These are phyloP conservation scores for Lactifluus echinatus DNA, from an alignment of 768 basidiomycete genomes.

Conservation along the genomic window DNA sequence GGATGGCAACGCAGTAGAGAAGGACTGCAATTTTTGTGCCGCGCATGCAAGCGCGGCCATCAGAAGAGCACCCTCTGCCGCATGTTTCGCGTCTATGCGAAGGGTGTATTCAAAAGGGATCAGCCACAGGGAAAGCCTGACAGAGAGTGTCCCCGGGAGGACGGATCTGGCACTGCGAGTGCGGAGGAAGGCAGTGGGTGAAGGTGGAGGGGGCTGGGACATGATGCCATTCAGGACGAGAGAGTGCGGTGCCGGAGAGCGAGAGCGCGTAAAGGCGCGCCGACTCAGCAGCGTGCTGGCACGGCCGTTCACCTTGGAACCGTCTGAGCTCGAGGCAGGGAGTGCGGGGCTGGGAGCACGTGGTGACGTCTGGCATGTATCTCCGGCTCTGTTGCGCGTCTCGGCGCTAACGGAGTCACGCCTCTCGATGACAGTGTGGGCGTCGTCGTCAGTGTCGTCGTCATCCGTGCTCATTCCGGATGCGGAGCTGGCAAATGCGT, in stretches of 20 bases:
- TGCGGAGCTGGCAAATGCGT: slow-evolving; percentile 33
- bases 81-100: slow-evolving; percentile 51
- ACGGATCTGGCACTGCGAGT: slow-evolving; percentile 28
- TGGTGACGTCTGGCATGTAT: background rate
- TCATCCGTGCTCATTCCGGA: slow-evolving; percentile 45
- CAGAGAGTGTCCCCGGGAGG: slow-evolving; percentile 41
- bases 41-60: slow-evolving; percentile 54
- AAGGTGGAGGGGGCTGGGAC: slow-evolving; percentile 30
- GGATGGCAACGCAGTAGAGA: background rate
- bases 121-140: slow-evolving; percentile 39
- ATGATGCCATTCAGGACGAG: slow-evolving; percentile 29
- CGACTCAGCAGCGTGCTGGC: slow-evolving; percentile 29
- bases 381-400: background rate
- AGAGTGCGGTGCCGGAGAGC: slow-evolving; percentile 47
- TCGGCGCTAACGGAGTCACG: slow-evolving; percentile 8
- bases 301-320: slow-evolving; percentile 34
- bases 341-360: slow-evolving; percentile 13
- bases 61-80: slow-evolving; percentile 57
- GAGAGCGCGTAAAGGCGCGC: slow-evolving; percentile 60
- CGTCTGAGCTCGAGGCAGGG: slow-evolving; percentile 28
- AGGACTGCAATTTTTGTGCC: slow-evolving; percentile 37
- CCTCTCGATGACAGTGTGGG: slow-evolving; percentile 10
- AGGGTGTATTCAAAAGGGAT: slow-evolving; percentile 36
- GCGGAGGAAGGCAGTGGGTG: slow-evolving; percentile 39
- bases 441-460: slow-evolving; percentile 49